Evolutionary conservation across 2,329 filamentous ascomycete genomes (phyloP), one percentile per base, ranked within the genome.

Genomic region (Fusarium nodosum): DNA sequence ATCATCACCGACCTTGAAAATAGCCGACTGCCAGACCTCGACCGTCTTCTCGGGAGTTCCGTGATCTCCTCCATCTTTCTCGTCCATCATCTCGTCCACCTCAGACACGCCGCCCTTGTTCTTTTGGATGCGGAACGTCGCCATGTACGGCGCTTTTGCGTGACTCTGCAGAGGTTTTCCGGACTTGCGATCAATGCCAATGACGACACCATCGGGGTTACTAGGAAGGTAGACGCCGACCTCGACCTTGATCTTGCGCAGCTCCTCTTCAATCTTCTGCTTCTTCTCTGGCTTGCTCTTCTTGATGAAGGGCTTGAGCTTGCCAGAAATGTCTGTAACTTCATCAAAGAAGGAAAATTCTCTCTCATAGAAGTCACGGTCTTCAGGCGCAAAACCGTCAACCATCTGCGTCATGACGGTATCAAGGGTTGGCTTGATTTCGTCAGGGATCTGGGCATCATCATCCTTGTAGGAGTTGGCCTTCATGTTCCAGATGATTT

Each of bases 401-500:
- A 97, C 88, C 83, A 99, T 89, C 73, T 91, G 91, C 30, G 87
- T 85, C 89, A 93, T 97, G 71, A 99, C 96, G 56, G 90, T 89
- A 80, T 99, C 97, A 5, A 99, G 87, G 0, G 91, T 96, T 4
- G 96, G 95, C 78, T 99, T 99, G 76, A 97, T 92, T 5, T 90
- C 88, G 79, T 99, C 96, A 22, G 96, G 94, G 68, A 97, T 88
- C 74, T 91, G 89, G 16, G 91, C 94, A 72, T 97, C 93, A 74
- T 99, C 95, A 71, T 99, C 97, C 79, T 97, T 99, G 85, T 93
- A 99, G 2, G 94, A 93, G 79, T 99, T 99, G 33, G 96, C 96
- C 79, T 98, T 99, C 91, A 99, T 99, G 78, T 99, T 99, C 96
- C 97, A 99, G 77, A 99, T 99, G 72, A 99, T 98, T 76, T 99